Base-by-base conservation (phyloP, 768 basidiomycete species). In the Phlebiopsis gigantea region DNA sequence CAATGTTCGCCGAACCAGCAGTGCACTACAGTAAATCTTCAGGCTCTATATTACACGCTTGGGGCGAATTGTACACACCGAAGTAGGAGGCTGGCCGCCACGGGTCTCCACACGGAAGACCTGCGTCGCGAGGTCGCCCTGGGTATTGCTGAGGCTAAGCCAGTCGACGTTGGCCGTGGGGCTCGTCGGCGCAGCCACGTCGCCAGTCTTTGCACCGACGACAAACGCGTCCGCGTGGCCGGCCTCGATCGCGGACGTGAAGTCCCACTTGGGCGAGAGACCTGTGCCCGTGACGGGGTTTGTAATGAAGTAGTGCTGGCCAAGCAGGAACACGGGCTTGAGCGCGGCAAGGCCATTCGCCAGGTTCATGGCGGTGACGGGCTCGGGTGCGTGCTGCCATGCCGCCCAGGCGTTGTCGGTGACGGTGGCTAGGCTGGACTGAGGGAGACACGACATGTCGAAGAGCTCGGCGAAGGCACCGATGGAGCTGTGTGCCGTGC, bases 251-350 rank as follows among this genome's bases (percentile, higher is more conserved):
- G 68, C 68, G 5, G 74, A 73, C 10, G 77, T 75, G 69, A 81
- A 81, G 66, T 85, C 85, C 77, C 82, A 82, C 61, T 78, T 74
- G 1, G 85, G 82, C 41, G 65, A 65, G 55, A 72, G 69, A 15
- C 77, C 78, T 2, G 66, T 66, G 4, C 75, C 77, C 4, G 73
- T 68, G 53, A 72, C 61, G 4, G 77, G 71, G 65, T 79, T 79
- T 0, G 71, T 65, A 31, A 81, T 72, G 66, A 83, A 88, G 72
- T 78, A 85, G 61, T 87, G 83, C 57, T 81, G 74, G 14, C 78
- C 78, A 29, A 78, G 71, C 41, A 74, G 65, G 41, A 64, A 5
- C 17, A 64, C 52, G 10, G 60, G 24, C 7, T 44, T 57, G 46
- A 48, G 5, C 15, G 54, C 57, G 55, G 46, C 63, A 30, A 60